phyloP scores from a whole-genome alignment of 75 land plant species.

The Isoetes taiwanensis region DNA sequence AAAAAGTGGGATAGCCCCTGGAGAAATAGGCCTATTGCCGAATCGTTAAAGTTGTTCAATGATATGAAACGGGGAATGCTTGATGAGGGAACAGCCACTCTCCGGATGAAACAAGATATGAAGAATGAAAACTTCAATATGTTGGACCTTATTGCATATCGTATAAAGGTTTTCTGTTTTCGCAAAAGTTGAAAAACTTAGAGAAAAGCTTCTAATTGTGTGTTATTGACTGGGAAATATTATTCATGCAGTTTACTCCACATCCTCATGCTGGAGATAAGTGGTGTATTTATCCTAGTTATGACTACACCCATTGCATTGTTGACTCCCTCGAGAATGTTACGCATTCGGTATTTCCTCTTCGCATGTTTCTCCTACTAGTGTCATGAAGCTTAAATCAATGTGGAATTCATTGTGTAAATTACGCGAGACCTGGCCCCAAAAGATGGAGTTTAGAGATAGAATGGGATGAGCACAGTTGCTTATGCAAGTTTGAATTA shows the following conservation, averaged over 20 bases:
- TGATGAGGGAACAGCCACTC: slow-evolving; percentile 92
- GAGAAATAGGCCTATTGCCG: slow-evolving; percentile 89
- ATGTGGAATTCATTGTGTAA: no score
- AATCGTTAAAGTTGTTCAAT: slow-evolving; percentile 76
- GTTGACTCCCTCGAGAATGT: slow-evolving; percentile 95
- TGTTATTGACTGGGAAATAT: background rate
- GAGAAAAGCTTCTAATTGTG: background rate
- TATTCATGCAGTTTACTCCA: slow-evolving; percentile 52
- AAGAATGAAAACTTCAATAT: slow-evolving; percentile 91
- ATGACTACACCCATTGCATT: slow-evolving; percentile 94
- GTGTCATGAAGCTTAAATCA: no score
- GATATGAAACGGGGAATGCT: slow-evolving; percentile 80
- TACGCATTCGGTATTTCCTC: slow-evolving; percentile 70
- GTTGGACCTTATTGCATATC: slow-evolving; percentile 97
- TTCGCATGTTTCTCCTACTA: no score
- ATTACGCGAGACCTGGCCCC: no score
- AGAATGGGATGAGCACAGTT: no score
- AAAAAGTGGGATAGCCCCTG: slow-evolving; percentile 93
- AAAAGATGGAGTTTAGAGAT: no score
- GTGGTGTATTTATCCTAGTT: slow-evolving; percentile 99
- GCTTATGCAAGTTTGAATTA: no score
- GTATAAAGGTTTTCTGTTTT: slow-evolving; percentile 65
- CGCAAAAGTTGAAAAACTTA: background rate
- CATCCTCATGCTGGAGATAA: slow-evolving; percentile 95
- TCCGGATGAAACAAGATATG: slow-evolving; percentile 97